Evolutionary conservation across 2,329 filamentous ascomycete genomes (phyloP).

Genomic region (Pestalotiopsis fici): DNA sequence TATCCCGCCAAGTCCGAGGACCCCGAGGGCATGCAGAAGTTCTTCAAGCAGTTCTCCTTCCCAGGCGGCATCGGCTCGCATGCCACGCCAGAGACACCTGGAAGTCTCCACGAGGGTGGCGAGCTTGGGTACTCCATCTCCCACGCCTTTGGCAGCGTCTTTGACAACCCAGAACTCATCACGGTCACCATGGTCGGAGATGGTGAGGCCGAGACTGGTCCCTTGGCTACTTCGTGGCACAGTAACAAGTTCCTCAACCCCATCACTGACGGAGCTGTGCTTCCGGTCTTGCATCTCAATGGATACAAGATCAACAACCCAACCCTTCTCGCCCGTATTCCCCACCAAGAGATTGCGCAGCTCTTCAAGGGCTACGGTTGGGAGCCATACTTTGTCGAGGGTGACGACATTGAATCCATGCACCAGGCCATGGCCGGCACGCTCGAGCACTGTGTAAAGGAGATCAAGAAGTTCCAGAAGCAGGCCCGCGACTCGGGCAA

Average conservation of each 20-base stretch:
- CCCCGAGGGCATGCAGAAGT: slow-evolving; percentile 67
- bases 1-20: slow-evolving; percentile 75
- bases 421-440: slow-evolving; percentile 82
- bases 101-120: slow-evolving; percentile 76
- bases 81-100: slow-evolving; percentile 77
- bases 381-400: slow-evolving; percentile 80
- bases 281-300: slow-evolving; percentile 77
- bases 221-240: slow-evolving; percentile 78
- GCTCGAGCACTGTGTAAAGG: slow-evolving; percentile 69
- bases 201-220: slow-evolving; percentile 80
- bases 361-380: slow-evolving; percentile 77
- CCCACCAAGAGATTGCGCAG: slow-evolving; percentile 69
- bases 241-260: slow-evolving; percentile 82
- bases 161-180: slow-evolving; percentile 74
- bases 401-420: slow-evolving; percentile 72
- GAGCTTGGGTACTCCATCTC: slow-evolving; percentile 82
- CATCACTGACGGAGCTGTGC: slow-evolving; percentile 74
- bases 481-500: slow-evolving; percentile 70
- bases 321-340: slow-evolving; percentile 71
- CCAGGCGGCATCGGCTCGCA: slow-evolving; percentile 78
- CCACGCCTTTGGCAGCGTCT: slow-evolving; percentile 77
- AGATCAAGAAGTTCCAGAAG: slow-evolving; percentile 71
- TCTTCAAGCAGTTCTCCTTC: slow-evolving; percentile 85
- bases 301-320: slow-evolving; percentile 87
- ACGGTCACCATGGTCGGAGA: slow-evolving; percentile 78